A percentile compares a stretch with the other conserved stretches of the same genome.
Evolutionary conservation across 1,284 basidiomycete species (phyloP).

Genomic region (Macrocystidia cucumis): DNA sequence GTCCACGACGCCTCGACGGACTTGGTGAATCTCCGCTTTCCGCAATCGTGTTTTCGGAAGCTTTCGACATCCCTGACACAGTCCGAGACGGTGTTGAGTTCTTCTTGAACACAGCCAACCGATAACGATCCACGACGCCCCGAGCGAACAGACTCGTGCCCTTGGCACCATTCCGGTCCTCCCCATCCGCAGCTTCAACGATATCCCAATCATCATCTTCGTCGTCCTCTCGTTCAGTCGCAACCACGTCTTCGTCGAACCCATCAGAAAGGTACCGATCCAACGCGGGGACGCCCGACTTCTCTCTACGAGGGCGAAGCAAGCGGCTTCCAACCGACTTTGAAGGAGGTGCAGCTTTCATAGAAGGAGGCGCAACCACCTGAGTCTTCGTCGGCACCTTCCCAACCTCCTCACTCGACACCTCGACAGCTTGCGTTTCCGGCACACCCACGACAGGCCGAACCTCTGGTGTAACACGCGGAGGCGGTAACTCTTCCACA

Average conservation of each 20-base stretch:
- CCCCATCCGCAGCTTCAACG: constrained; percentile 67
- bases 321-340: constrained; percentile 16
- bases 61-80: constrained; percentile 50
- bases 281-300: constrained; percentile 70
- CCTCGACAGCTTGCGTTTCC: no score
- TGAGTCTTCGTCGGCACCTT: no score
- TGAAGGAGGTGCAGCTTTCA: constrained; percentile 16
- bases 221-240: constrained; percentile 53
- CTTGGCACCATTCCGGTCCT: constrained; percentile 71
- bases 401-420: no score
- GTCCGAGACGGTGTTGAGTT: constrained; percentile 54
- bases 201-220: constrained; percentile 86
- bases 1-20: constrained; percentile 53
- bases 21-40: constrained; percentile 39
- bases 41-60: constrained; percentile 43
- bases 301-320: constrained; percentile 46
- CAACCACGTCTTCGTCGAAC: constrained; percentile 51
- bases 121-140: constrained; percentile 77
- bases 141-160: constrained; percentile 75
- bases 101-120: constrained; percentile 77
- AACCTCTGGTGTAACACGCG: no score
- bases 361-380: no score
- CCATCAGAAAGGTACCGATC: constrained; percentile 59
- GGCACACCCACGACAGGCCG: no score
- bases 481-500: no score